A percentile compares a stretch with the other conserved stretches of the same genome.
Conservation (phyloP, 2,329 filamentous ascomycete species). For the Magnaporthiopsis rhizophila region DNA sequence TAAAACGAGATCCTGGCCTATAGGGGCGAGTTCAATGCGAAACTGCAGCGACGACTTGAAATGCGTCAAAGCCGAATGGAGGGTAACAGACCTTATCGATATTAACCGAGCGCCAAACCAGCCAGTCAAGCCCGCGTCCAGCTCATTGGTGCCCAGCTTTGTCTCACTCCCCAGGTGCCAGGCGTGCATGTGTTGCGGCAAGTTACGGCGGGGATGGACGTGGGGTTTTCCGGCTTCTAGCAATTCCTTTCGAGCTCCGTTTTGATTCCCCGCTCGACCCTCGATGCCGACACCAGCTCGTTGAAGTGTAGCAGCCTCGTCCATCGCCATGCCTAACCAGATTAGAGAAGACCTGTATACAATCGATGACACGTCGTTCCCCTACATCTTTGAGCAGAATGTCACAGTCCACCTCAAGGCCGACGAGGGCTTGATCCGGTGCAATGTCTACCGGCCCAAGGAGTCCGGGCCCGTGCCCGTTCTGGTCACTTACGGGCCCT, state of each 20-base stretch:
- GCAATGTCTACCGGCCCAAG: constrained; percentile 31
- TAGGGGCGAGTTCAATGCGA: no score
- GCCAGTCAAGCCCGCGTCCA: no score
- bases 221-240: neutral
- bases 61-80: no score
- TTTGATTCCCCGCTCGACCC: neutral
- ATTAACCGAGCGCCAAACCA: no score
- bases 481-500: constrained; percentile 63
- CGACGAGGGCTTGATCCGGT: constrained; percentile 23
- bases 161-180: neutral
- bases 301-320: neutral
- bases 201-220: neutral
- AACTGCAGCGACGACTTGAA: no score
- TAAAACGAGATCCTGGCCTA: no score
- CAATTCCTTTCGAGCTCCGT: neutral
- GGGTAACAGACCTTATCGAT: no score
- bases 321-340: constrained; percentile 21
- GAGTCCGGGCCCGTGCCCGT: constrained; percentile 39
- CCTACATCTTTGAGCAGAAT: constrained; percentile 35
- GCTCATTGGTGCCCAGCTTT: neutral
- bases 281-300: neutral
- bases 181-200: neutral
- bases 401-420: constrained; percentile 24
- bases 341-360: constrained; percentile 20
- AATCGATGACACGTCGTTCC: constrained; percentile 22